Conservation (phyloP, 768 basidiomycete genomes). For the Leccinellum luteum region DNA sequence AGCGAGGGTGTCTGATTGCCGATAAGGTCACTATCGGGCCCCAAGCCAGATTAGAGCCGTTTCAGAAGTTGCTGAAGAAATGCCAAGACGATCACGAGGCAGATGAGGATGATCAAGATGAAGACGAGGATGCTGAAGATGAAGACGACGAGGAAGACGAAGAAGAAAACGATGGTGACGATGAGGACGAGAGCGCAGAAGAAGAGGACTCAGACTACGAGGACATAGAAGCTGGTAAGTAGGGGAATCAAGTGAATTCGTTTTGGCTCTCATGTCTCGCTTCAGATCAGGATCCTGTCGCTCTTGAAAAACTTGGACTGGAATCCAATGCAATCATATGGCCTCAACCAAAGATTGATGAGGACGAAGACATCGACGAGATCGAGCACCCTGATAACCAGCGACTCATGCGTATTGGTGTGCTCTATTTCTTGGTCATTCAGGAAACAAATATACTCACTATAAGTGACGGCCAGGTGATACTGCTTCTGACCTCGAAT, state of each 20-base stretch:
- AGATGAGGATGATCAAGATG: slow-evolving; percentile 31
- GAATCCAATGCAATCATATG: slow-evolving; percentile 79
- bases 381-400: slow-evolving; percentile 67
- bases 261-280: slow-evolving; percentile 1
- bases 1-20: slow-evolving; percentile 75
- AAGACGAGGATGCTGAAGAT: slow-evolving; percentile 28
- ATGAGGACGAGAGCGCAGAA: slow-evolving; percentile 29
- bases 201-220: slow-evolving; percentile 60
- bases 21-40: slow-evolving; percentile 80
- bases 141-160: slow-evolving; percentile 17
- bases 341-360: slow-evolving; percentile 60
- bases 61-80: slow-evolving; percentile 68
- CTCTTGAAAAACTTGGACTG: slow-evolving; percentile 52
- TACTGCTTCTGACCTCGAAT: slow-evolving; percentile 56
- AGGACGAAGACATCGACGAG: slow-evolving; percentile 61
- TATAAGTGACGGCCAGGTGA: slow-evolving; percentile 43
- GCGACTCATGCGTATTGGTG: slow-evolving; percentile 75
- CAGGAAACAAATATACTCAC: background rate
- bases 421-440: slow-evolving; percentile 1
- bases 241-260: background rate
- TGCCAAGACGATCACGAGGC: slow-evolving; percentile 36
- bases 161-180: slow-evolving; percentile 10
- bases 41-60: slow-evolving; percentile 61
- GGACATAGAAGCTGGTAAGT: slow-evolving; percentile 64
- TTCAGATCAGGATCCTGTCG: slow-evolving; percentile 49